Conservation (phyloP, 2,329 filamentous ascomycete species). For the Passalora sequoiae region DNA sequence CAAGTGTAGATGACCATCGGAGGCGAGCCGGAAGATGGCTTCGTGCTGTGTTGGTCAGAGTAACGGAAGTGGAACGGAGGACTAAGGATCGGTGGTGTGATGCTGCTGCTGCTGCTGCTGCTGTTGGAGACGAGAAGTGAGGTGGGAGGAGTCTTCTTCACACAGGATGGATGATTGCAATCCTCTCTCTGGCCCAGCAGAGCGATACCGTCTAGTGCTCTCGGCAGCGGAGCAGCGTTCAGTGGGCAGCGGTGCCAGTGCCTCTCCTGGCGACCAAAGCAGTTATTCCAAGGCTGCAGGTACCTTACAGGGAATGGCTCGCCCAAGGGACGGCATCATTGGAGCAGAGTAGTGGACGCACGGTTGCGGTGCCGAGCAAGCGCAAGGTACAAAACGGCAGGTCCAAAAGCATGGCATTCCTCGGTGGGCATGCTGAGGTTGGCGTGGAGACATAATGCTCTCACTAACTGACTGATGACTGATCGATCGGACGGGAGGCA, state of each 20-base stretch:
- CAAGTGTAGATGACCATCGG: slow-evolving; percentile 7
- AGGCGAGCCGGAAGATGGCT: slow-evolving; percentile 8
- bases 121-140: neutral
- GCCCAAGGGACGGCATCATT: slow-evolving; percentile 19
- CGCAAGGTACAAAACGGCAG: slow-evolving; percentile 19
- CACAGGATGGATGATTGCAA: neutral
- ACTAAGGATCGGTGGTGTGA: neutral
- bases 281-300: slow-evolving; percentile 20
- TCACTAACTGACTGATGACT: too few species aligned
- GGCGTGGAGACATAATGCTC: slow-evolving; percentile 19
- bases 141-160: neutral
- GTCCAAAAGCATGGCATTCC: slow-evolving; percentile 9
- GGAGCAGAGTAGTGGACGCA: slow-evolving; percentile 17
- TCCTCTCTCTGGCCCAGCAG: neutral
- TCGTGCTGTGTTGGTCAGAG: slow-evolving; percentile 4
- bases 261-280: slow-evolving; percentile 19
- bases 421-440: slow-evolving; percentile 11
- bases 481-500: too few species aligned
- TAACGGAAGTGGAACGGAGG: neutral
- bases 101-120: neutral
- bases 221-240: neutral
- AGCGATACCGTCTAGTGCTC: too few species aligned
- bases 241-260: neutral
- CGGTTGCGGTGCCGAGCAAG: slow-evolving; percentile 22
- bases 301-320: slow-evolving; percentile 24